These are phyloP conservation scores for Eremochloa ophiuroides DNA, from an alignment of 176 grass and related monocot genomes.

Conservation along the genomic window DNA sequence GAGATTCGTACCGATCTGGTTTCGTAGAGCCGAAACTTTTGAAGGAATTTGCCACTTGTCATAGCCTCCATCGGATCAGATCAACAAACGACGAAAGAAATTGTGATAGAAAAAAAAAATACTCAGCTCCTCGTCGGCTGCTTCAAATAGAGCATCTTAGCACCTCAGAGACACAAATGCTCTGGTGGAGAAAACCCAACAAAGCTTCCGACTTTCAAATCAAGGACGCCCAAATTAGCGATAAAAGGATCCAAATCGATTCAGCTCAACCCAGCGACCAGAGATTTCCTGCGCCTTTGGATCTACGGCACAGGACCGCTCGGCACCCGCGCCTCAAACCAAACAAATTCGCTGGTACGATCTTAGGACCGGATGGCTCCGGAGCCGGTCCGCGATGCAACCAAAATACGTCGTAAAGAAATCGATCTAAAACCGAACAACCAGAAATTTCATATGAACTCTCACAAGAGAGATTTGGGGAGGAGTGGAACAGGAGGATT, in stretches of 20 bases:
- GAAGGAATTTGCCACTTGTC: conserved; percentile 51
- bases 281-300: conserved; percentile 2
- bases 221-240: background rate
- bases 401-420: background rate
- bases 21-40: conserved; percentile 96
- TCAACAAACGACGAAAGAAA: conserved; percentile 12
- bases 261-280: background rate
- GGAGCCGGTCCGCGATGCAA: too few species aligned
- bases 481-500: background rate
- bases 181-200: background rate
- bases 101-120: background rate
- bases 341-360: background rate
- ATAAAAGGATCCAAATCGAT: conserved; percentile 32
- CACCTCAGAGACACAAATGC: conserved; percentile 15
- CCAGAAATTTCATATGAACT: background rate
- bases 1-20: conserved; percentile 75
- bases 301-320: background rate
- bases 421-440: background rate
- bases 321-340: background rate
- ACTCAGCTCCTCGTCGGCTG: conserved; percentile 34
- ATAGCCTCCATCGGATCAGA: conserved; percentile 56
- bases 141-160: conserved; percentile 56
- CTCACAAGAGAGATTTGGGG: background rate
- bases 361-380: too few species aligned
- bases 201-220: conserved; percentile 3